These are phyloP conservation scores for Yamadazyma trypodendri DNA, from an alignment of 1,139 yeast species.

Conservation along the genomic window DNA sequence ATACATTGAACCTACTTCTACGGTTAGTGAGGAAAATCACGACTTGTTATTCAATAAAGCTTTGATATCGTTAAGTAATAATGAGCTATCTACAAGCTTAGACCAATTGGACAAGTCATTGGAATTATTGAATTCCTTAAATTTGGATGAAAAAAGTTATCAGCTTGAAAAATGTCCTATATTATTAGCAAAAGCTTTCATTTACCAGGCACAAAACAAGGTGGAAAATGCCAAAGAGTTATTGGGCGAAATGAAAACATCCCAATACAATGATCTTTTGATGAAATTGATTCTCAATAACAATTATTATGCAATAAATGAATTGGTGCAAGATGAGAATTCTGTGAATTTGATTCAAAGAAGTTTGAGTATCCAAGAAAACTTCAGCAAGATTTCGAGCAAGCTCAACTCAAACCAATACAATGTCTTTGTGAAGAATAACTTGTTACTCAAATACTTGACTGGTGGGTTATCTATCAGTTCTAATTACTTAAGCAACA, in stretches of 20 bases:
- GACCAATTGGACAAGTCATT: slow-evolving; percentile 52
- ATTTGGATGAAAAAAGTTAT: slow-evolving; percentile 39
- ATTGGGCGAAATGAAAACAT: slow-evolving; percentile 23
- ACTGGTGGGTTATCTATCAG: slow-evolving; percentile 34
- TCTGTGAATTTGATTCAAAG: slow-evolving; percentile 38
- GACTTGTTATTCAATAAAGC: slow-evolving; percentile 67
- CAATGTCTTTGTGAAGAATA: slow-evolving; percentile 42
- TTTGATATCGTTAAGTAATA: slow-evolving; percentile 47
- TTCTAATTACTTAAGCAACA: slow-evolving; percentile 24
- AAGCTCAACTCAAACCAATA: slow-evolving; percentile 48
- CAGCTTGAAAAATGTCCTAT: slow-evolving; percentile 60
- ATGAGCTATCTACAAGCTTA: slow-evolving; percentile 44
- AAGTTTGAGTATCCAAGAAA: slow-evolving; percentile 42
- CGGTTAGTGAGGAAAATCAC: slow-evolving; percentile 21
- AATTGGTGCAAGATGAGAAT: slow-evolving; percentile 17
- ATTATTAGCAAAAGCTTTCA: slow-evolving; percentile 66
- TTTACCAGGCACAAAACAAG: slow-evolving; percentile 50
- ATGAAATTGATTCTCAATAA: slow-evolving; percentile 33
- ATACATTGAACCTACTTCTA: slow-evolving; percentile 8
- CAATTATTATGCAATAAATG: slow-evolving; percentile 26
- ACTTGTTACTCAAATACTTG: slow-evolving; percentile 38
- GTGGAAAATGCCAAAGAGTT: slow-evolving; percentile 41
- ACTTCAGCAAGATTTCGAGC: slow-evolving; percentile 30
- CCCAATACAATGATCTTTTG: slow-evolving; percentile 29
- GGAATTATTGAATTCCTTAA: slow-evolving; percentile 37